phyloP scores from a whole-genome alignment of 305 asterid genomes.

The Plantago lanceolata region DNA sequence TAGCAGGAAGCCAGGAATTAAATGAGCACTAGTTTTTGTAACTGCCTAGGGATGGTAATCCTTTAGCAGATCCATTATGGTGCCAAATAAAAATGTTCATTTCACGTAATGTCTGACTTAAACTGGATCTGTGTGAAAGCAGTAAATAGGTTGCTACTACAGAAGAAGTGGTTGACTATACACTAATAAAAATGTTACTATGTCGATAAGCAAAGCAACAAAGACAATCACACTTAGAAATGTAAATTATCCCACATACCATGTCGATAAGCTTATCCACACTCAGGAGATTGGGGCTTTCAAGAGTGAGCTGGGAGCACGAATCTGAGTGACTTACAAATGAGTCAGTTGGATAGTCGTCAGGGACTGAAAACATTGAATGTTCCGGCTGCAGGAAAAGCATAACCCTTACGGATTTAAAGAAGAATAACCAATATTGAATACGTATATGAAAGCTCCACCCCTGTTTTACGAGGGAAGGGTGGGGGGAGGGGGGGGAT shows the following conservation, averaged over 20 bases:
- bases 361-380: slow-evolving; percentile 42
- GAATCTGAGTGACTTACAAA: slow-evolving; percentile 42
- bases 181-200: neutral
- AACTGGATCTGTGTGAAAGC: neutral
- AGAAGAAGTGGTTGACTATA: neutral
- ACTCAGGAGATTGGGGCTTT: slow-evolving; percentile 62
- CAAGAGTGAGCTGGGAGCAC: slow-evolving; percentile 46
- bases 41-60: neutral
- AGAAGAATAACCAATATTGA: slow-evolving; percentile 20
- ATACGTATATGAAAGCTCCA: slow-evolving; percentile 9
- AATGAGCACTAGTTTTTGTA: neutral
- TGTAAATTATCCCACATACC: slow-evolving; percentile 36
- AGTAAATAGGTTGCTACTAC: neutral
- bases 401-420: slow-evolving; percentile 21
- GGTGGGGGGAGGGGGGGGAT: too few relatives aligned
- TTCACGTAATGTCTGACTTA: neutral
- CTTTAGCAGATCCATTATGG: neutral
- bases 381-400: slow-evolving; percentile 34
- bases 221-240: neutral
- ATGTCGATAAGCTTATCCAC: slow-evolving; percentile 83
- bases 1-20: too few relatives aligned
- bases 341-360: slow-evolving; percentile 56
- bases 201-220: slow-evolving; percentile 2
- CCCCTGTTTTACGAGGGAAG: neutral
- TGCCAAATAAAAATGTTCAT: neutral